Conservation (phyloP, 2,329 filamentous ascomycete species). For the Penicillium occitanis region DNA sequence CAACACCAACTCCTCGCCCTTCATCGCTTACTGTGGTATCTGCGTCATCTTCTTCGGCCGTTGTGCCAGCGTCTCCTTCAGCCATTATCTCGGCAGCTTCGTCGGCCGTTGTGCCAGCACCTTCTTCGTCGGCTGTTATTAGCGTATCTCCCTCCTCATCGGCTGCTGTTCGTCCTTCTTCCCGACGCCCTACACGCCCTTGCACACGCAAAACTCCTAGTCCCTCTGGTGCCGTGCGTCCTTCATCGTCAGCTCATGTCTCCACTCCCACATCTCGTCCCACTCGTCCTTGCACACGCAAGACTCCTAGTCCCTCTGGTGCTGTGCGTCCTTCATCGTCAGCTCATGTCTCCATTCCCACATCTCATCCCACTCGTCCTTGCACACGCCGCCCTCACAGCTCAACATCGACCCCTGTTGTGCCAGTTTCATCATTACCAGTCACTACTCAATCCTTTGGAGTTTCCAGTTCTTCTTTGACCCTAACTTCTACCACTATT, state of each 20-base stretch:
- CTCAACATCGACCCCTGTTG: background rate
- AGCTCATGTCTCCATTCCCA: background rate
- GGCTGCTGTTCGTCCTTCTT: constrained; percentile 1
- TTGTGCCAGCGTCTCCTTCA: background rate
- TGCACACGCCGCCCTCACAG: background rate
- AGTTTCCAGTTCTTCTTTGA: background rate
- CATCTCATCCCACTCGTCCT: background rate
- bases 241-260: constrained; percentile 2
- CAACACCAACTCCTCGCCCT: background rate
- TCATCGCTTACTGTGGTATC: background rate
- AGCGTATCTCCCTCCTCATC: background rate
- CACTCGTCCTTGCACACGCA: constrained; percentile 1
- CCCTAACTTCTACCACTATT: background rate
- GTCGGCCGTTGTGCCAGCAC: background rate
- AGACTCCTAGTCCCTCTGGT: background rate
- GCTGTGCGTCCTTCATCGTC: constrained; percentile 4
- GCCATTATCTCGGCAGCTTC: background rate
- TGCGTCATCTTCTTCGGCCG: constrained; percentile 7
- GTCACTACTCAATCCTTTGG: background rate
- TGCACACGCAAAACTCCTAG: background rate
- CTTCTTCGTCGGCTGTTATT: background rate
- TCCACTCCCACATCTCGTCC: background rate
- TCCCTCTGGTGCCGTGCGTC: background rate
- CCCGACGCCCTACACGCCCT: background rate
- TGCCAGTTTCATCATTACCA: background rate